phyloP scores from a whole-genome alignment of 1,284 basidiomycete species.

The Ceratorhiza oryzae-sativae region DNA sequence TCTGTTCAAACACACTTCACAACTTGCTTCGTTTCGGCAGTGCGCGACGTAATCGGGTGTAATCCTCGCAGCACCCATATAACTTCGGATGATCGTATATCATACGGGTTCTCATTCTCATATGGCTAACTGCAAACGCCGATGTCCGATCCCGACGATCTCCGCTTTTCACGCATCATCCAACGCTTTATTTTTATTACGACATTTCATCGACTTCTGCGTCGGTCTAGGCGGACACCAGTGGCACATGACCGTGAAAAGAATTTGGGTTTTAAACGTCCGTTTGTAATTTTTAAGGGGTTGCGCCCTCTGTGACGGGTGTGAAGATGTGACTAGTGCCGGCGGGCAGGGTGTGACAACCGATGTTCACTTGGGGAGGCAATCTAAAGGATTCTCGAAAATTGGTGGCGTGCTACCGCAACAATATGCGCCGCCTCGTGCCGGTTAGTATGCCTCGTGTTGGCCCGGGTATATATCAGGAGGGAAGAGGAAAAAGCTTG shows the following conservation, averaged over 20 bases:
- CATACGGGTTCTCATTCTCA: neutral
- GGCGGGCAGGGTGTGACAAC: neutral
- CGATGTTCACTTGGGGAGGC: neutral
- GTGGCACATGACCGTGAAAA: neutral
- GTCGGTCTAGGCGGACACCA: neutral
- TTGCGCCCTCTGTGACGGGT: neutral
- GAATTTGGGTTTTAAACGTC: neutral
- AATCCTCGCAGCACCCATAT: neutral
- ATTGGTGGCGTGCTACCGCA: neutral
- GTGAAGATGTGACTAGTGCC: neutral
- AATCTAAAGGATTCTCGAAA: neutral
- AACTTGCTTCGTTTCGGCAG: constrained; percentile 9
- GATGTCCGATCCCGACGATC: neutral
- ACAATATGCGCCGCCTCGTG: constrained; percentile 2
- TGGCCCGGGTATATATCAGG: neutral
- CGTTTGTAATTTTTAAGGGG: neutral
- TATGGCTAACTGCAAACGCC: neutral
- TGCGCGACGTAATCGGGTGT: neutral
- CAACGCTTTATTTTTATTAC: neutral
- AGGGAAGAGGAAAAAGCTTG: neutral
- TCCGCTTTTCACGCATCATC: neutral
- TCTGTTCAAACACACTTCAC: neutral
- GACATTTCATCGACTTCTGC: neutral
- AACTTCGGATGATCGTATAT: neutral
- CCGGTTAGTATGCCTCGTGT: constrained; percentile 6